Base-by-base conservation (phyloP, 73 alveolate genomes). In the Urostyla sp. region DNA sequence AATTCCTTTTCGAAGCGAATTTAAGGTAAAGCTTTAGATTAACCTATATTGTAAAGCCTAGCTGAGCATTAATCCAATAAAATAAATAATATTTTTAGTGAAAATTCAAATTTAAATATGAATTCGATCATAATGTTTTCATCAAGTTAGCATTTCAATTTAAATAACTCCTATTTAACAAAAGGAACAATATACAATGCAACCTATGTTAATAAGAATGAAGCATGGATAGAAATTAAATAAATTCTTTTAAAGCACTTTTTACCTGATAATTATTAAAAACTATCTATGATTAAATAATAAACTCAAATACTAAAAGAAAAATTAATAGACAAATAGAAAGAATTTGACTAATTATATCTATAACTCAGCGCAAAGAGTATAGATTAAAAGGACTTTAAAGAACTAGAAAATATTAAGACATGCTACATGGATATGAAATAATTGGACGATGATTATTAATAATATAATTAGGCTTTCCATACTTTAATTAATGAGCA, bases 171-270 rank as follows among this genome's bases (percentile, higher is more conserved):
- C 26, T 80, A 43, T 31, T 67, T 80, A 1, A 43, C 89, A 13
- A 40, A 20, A n/a, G 67, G 63, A 0, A 75, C 93, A 0, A 75
- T 85, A 0, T 45, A 66, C 45, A 85, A 85, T 52, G 85, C 89
- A 0, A 40, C 87, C 5, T 72, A 26, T 21, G 80, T 85, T 6
- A 85, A 85, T 37, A 85, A 85, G 67, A 85, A 85, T 51, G 93
- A 85, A 32, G 93, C 93, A 6, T 85, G 93, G 93, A 85, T 85
- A 1, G 93, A 85, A 50, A 85, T 85, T n/a, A 85, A 85, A 56
- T 85, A 75, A 28, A 72, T 76, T 16, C 84, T 85, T 0, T 72
- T 85, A 16, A 85, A 76, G 45, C 89, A 76, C 45, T 85, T 85
- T 81, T 54, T 85, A 32, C 93, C 93, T 43, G 93, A 85, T 49